phyloP scores from a whole-genome alignment of 768 basidiomycete genomes.

The Cystobasidium ongulense region DNA sequence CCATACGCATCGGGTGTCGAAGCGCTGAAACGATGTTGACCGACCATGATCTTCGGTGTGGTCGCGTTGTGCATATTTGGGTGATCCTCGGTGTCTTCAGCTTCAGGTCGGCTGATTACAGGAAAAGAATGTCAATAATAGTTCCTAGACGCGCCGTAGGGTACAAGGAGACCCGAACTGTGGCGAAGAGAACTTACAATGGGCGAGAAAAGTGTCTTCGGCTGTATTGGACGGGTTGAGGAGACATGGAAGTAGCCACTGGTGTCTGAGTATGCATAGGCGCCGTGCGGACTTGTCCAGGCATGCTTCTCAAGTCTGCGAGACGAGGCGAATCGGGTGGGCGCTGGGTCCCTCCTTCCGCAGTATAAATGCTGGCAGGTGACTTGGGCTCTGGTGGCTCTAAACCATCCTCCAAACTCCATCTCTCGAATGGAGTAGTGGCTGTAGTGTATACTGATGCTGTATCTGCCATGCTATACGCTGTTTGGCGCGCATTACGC shows the following conservation, averaged over 20 bases:
- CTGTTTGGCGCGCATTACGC: neutral
- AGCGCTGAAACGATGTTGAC: conserved; percentile 18
- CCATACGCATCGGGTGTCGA: conserved; percentile 28
- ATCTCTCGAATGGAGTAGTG: conserved; percentile 16
- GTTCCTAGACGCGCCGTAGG: neutral
- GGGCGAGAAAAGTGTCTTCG: conserved; percentile 22
- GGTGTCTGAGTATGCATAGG: neutral
- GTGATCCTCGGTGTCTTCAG: neutral
- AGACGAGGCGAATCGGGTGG: conserved; percentile 23
- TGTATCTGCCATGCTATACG: conserved; percentile 25
- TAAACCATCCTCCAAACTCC: conserved; percentile 27
- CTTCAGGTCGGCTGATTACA: conserved; percentile 8
- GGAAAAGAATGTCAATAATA: neutral
- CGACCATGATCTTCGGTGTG: conserved; percentile 23
- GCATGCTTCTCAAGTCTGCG: conserved; percentile 3
- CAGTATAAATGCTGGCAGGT: neutral
- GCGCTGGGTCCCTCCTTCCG: neutral
- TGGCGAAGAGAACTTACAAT: conserved; percentile 5
- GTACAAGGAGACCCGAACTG: neutral
- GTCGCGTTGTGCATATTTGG: neutral
- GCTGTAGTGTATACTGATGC: conserved; percentile 26
- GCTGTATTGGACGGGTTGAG: neutral
- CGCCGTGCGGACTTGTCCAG: neutral
- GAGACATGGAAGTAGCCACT: conserved; percentile 4
- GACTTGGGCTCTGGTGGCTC: conserved; percentile 8